phyloP scores from a whole-genome alignment of 495 filamentous ascomycete genomes.

The Penicillium pulvis region DNA sequence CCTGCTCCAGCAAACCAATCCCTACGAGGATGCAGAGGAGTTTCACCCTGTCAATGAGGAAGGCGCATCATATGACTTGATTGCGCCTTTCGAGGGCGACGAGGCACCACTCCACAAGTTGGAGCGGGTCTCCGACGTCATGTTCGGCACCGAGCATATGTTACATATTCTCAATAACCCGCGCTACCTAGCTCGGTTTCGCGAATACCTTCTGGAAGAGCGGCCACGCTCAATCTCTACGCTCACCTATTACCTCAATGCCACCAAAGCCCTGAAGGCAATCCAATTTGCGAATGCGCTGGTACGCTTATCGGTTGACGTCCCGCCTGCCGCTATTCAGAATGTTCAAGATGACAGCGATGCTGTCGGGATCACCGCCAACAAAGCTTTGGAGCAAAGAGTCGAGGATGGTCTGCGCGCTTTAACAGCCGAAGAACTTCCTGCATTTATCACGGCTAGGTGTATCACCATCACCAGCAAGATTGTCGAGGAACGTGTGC shows the following conservation, averaged over 20 bases:
- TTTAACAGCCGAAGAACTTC: conserved; percentile 66
- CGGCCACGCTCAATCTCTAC: conserved; percentile 70
- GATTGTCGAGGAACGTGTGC: conserved; percentile 38
- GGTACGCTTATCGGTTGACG: conserved; percentile 44
- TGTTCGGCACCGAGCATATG: conserved; percentile 69
- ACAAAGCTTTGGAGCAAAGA: conserved; percentile 58
- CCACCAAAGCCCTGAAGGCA: conserved; percentile 68
- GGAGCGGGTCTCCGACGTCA: conserved; percentile 60
- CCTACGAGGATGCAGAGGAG: conserved; percentile 26
- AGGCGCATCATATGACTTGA: conserved; percentile 33
- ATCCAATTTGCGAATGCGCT: conserved; percentile 69
- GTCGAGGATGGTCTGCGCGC: conserved; percentile 58
- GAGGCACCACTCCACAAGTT: conserved; percentile 45
- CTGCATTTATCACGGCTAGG: conserved; percentile 63
- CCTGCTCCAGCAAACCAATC: conserved; percentile 31
- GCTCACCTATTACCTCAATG: conserved; percentile 65
- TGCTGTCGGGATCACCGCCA: conserved; percentile 47
- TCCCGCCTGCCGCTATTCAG: conserved; percentile 42
- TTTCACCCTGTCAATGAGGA: conserved; percentile 33
- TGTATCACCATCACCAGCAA: conserved; percentile 40
- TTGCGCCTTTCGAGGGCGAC: conserved; percentile 28
- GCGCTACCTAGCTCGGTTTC: conserved; percentile 61
- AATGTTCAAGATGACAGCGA: conserved; percentile 47
- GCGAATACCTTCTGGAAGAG: conserved; percentile 68
- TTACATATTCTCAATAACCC: conserved; percentile 62